Percentiles rank a stretch among this genome's conserved stretches.
Conservation (phyloP, 768 basidiomycete genomes). For the Trametes villosa region DNA sequence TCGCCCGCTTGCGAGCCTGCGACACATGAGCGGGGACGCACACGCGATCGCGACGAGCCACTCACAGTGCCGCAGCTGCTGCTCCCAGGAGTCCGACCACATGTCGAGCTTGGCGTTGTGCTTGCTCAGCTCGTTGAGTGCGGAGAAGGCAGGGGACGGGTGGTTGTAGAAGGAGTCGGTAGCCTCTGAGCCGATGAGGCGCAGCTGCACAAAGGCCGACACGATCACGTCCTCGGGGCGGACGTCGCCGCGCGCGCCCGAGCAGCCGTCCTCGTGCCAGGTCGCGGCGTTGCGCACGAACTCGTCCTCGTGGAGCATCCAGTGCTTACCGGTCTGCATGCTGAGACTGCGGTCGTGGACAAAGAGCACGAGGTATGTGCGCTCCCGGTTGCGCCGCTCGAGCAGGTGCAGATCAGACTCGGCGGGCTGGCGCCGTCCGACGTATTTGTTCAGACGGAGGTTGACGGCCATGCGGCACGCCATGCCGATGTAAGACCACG, state of each 20-base stretch:
- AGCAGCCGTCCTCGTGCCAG: constrained; percentile 70
- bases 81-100: constrained; percentile 75
- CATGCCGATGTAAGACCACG: constrained; percentile 89
- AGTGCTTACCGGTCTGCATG: constrained; percentile 83
- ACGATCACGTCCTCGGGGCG: constrained; percentile 85
- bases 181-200: constrained; percentile 65
- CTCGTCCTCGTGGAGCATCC: constrained; percentile 90
- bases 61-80: constrained; percentile 72
- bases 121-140: constrained; percentile 63
- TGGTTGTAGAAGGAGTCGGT: constrained; percentile 69
- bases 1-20: constrained; percentile 66
- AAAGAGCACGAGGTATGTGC: constrained; percentile 85
- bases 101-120: constrained; percentile 73
- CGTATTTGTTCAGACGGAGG: constrained; percentile 75
- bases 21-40: not conserved
- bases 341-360: constrained; percentile 86
- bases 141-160: constrained; percentile 39
- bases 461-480: constrained; percentile 90
- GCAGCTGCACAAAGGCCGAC: constrained; percentile 74
- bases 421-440: constrained; percentile 53
- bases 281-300: constrained; percentile 66
- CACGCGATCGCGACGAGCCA: not conserved
- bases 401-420: constrained; percentile 69
- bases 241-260: constrained; percentile 31
- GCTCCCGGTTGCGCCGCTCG: constrained; percentile 83